A percentile compares a stretch with the other conserved stretches of the same genome.
Conservation (phyloP, 225 moss, liverwort and hornwort genomes). For the Lunularia cruciata region DNA sequence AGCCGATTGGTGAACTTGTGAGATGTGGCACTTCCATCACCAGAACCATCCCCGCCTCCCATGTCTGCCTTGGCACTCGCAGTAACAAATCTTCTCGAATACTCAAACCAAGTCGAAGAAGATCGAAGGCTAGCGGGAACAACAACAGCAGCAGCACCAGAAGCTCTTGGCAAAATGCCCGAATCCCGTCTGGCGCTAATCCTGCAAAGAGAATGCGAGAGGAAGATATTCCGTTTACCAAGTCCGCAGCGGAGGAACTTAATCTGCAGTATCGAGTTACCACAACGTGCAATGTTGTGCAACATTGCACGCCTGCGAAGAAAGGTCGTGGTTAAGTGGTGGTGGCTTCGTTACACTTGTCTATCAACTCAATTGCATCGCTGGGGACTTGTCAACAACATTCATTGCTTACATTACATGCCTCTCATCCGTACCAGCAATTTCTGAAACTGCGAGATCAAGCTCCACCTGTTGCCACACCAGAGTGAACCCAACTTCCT, state of each 20-base stretch:
- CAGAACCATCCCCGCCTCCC: slow-evolving; percentile 48
- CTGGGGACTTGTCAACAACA: too few relatives aligned
- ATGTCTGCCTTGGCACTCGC: slow-evolving; percentile 36
- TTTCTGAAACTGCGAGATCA: too few relatives aligned
- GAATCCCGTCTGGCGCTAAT: neutral
- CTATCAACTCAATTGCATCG: too few relatives aligned
- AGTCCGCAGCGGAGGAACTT: slow-evolving; percentile 1
- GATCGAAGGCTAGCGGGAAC: neutral
- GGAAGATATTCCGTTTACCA: neutral
- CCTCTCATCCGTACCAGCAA: too few relatives aligned
- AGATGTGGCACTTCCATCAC: slow-evolving; percentile 31
- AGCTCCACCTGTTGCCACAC: too few relatives aligned
- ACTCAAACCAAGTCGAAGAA: neutral
- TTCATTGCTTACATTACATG: too few relatives aligned
- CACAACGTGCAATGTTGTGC: slow-evolving; percentile 24
- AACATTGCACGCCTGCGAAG: slow-evolving; percentile 27
- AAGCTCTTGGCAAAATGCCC: too few relatives aligned
- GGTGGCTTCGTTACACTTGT: too few relatives aligned
- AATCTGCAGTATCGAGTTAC: slow-evolving; percentile 20
- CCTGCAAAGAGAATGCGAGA: slow-evolving; percentile 6
- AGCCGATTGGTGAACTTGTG: slow-evolving; percentile 78
- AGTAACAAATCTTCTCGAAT: neutral
- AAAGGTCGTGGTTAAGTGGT: neutral
- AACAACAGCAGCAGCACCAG: neutral
- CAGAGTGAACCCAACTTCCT: too few relatives aligned